These are phyloP conservation scores for Lentinus tigrinus DNA, from an alignment of 768 basidiomycete genomes.

Conservation along the genomic window DNA sequence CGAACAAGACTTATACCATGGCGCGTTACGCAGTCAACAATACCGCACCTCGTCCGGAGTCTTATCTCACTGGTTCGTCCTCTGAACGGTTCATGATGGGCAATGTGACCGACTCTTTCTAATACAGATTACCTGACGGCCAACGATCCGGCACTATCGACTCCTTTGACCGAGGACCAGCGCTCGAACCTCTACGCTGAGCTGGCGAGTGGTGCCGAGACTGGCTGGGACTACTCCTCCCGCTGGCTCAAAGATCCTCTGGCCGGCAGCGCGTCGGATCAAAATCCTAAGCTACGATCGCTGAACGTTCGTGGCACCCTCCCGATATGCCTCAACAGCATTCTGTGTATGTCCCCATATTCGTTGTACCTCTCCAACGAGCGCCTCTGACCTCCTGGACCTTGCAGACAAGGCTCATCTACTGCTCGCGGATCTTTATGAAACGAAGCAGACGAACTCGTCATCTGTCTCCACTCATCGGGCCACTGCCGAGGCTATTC, in stretches of 20 bases:
- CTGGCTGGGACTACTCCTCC: conserved; percentile 50
- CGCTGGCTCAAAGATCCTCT: conserved; percentile 43
- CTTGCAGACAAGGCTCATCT: conserved; percentile 59
- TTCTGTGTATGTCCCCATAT: conserved; percentile 60
- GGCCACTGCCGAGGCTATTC: conserved; percentile 53
- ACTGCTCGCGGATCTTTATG: conserved; percentile 62
- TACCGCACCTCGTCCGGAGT: conserved; percentile 87
- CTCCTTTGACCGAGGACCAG: conserved; percentile 59
- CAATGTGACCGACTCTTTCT: neutral
- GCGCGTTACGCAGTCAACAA: conserved; percentile 78
- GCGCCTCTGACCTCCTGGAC: neutral
- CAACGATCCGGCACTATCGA: conserved; percentile 56
- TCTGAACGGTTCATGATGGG: neutral
- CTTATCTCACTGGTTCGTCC: conserved; percentile 58
- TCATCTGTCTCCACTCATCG: conserved; percentile 49
- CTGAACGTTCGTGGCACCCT: conserved; percentile 70
- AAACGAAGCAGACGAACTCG: conserved; percentile 34
- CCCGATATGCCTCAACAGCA: conserved; percentile 80
- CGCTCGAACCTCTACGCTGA: conserved; percentile 76
- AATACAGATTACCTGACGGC: conserved; percentile 71
- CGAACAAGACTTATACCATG: conserved; percentile 62
- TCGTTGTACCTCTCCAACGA: conserved; percentile 6
- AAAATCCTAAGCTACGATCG: conserved; percentile 58
- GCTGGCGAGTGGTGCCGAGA: conserved; percentile 86
- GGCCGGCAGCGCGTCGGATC: conserved; percentile 39